Evolutionary conservation across 108 stramenopile species (phyloP).

Genomic region (Epithemia pelagica): DNA sequence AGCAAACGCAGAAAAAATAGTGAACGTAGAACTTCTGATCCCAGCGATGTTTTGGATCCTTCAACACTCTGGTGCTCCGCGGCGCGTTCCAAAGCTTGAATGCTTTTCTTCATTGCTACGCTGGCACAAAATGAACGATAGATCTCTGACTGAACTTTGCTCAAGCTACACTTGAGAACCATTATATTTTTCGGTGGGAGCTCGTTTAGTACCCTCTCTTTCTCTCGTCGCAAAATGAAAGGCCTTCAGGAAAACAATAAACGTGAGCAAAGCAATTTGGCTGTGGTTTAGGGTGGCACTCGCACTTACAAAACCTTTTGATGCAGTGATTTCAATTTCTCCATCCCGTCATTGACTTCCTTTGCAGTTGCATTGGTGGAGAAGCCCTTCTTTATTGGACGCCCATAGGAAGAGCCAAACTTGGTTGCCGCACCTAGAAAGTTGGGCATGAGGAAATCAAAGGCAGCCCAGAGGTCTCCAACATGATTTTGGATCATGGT

Average conservation of each 20-base stretch:
- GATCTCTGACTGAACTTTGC: conserved; percentile 46
- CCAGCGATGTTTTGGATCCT: neutral
- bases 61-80: neutral
- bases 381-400: conserved; percentile 64
- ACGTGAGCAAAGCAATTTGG: too few relatives aligned
- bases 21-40: conserved; percentile 15
- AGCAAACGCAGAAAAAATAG: conserved; percentile 75
- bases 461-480: conserved; percentile 94
- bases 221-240: conserved; percentile 89
- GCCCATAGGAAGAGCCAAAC: conserved; percentile 86
- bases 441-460: conserved; percentile 96
- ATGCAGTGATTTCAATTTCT: conserved; percentile 83
- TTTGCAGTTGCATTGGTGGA: conserved; percentile 45
- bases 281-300: too few relatives aligned
- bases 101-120: conserved; percentile 30
- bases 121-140: conserved; percentile 43
- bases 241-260: too few relatives aligned
- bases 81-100: conserved; percentile 15
- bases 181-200: conserved; percentile 93
- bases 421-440: conserved; percentile 74
- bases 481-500: conserved; percentile 96
- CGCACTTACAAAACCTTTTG: conserved; percentile 67
- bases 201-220: conserved; percentile 89
- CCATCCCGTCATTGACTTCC: conserved; percentile 45
- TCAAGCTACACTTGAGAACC: conserved; percentile 74